Evolutionary conservation across 129 eudicot genomes (phyloP), one percentile per base, ranked within the genome.

Genomic region (Sambucus nigra): DNA sequence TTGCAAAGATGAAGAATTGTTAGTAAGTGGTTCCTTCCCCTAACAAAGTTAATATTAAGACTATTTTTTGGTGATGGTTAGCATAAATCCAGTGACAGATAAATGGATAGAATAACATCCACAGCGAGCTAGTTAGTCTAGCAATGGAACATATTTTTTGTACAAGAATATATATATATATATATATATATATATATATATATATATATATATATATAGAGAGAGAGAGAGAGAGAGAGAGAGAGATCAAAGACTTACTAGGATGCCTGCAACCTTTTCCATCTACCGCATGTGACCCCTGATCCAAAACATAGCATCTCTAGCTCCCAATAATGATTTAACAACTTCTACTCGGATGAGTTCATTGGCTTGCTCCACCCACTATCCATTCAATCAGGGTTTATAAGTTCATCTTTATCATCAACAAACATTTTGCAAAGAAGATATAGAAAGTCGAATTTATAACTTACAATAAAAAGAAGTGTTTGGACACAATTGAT

Each of bases 221-320:
- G 1, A 45, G 29, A 26, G 7, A 9, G 17, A 40, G 9, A 45
- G n/a, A 26, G 45, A 47, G 61, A 64, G 57, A 19, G 26, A n/a
- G 42, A 35, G 42, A 35, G 42, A 35, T 50, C 19, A 66, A 45
- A 64, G n/a, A 65, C 73, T 9, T 76, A 91, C 99, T 46, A 95
- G 95, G 45, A 91, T 74, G 56, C 95, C 94, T 25, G 95, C 95
- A 67, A 91, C 99, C 61, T 80, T 76, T 25, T 95, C 95, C 99
- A 91, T 91, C 39, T 55, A 69, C 53, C 83, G 79, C 99, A 91
- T 86, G 73, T 76, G 78, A 74, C 27, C 46, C 63, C 99, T 79
- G 69, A 91, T 79, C 55, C 31, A 72, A 60, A 91, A 87, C 94
- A 91, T 91, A 29, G 84, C 84, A 60, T 82, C 86, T 60, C 94